Base-by-base conservation (phyloP, 331 rosid species). In the Malus hybrid region DNA sequence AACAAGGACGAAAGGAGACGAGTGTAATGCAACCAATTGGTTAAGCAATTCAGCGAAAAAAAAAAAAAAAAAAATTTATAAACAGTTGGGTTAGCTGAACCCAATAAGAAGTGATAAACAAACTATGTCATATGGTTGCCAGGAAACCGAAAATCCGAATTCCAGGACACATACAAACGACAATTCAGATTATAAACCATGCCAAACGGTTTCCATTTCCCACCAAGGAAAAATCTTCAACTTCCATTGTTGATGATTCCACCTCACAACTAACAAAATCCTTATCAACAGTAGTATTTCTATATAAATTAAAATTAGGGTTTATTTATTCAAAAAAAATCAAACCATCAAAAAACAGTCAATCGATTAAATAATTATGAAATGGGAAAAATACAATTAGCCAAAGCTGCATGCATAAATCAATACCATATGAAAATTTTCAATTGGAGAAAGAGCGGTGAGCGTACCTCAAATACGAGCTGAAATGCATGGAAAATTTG, bases 381-480 rank as follows among this genome's bases (percentile, higher is more conserved):
- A 75, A n/a, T 52, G 22, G 6, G 66, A 1, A 42, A 10, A 72
- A 39, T 6, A 28, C 14, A 24, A 64, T 74, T 44, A 18, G 6
- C 10, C n/a, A 56, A 5, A 12, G 44, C 11, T 66, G 46, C 54
- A 66, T 66, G 70, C 69, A 67, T 22, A 73, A 63, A 61, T 59
- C 28, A 65, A 71, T 72, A 54, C 32, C 46, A 18, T 0, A 65
- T 10, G 48, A 14, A n/a, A 7, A 9, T 22, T 50, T 65, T 29
- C 36, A 18, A 10, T 73, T 52, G 57, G 59, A 48, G 59, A 34
- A 12, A 11, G 46, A 67, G 71, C 44, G 36, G 20, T 16, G 15
- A 20, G 55, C 57, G n/a, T 76, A 84, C 91, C 88, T 82, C 65
- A 69, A 73, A 33, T n/a, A 64, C 32, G 66, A 70, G 75, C 76